These are phyloP conservation scores for Alternaria sp. DNA, from an alignment of 2,329 filamentous ascomycete species.

Conservation along the genomic window DNA sequence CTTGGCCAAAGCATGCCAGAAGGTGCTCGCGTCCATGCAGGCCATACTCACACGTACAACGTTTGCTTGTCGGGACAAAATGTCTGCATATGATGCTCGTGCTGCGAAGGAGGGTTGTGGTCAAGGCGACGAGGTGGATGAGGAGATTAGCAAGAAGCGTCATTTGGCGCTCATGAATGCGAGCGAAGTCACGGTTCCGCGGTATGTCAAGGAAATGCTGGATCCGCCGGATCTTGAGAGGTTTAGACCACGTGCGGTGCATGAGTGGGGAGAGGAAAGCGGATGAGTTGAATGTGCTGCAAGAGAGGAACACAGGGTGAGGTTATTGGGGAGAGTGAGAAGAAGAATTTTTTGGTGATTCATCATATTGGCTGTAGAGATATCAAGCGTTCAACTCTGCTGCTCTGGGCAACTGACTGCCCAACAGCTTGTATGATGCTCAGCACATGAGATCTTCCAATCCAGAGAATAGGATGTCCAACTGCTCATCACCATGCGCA, in stretches of 20 bases:
- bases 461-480: background rate
- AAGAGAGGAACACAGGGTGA: constrained; percentile 10
- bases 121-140: constrained; percentile 54
- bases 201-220: constrained; percentile 74
- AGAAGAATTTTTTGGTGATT: background rate
- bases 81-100: constrained; percentile 60
- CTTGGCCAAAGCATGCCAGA: constrained; percentile 82
- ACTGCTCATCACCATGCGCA: background rate
- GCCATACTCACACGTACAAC: constrained; percentile 75
- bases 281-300: constrained; percentile 37
- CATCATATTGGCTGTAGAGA: background rate
- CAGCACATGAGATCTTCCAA: background rate
- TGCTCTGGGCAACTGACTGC: background rate
- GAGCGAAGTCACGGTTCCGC: constrained; percentile 84
- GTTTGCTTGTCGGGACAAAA: constrained; percentile 70
- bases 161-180: constrained; percentile 80
- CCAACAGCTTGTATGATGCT: background rate
- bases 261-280: constrained; percentile 27
- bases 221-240: constrained; percentile 70
- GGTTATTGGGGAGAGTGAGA: background rate
- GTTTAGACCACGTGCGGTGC: constrained; percentile 64
- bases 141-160: constrained; percentile 63
- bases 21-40: constrained; percentile 93
- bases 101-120: constrained; percentile 58
- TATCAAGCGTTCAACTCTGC: background rate